Evolutionary conservation across 2,329 filamentous ascomycete species (phyloP).

Genomic region (Diaporthe helianthi): DNA sequence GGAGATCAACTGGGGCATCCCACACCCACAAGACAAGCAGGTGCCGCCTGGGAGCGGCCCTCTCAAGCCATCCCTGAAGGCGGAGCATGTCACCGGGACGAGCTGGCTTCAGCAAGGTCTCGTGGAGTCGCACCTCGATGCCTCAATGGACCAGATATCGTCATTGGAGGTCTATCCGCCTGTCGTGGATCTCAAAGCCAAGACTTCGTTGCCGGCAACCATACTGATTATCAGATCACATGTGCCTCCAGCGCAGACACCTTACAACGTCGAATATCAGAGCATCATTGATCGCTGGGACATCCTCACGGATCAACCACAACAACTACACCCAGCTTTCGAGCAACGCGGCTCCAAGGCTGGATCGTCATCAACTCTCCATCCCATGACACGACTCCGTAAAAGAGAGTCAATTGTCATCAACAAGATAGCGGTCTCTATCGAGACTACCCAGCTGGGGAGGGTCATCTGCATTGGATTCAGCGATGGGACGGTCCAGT

Average conservation of each 20-base stretch:
- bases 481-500: constrained; percentile 82
- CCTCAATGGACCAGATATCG: constrained; percentile 69
- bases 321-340: constrained; percentile 76
- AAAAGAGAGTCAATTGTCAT: constrained; percentile 72
- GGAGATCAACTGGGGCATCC: constrained; percentile 74
- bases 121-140: constrained; percentile 52
- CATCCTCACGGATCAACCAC: constrained; percentile 69
- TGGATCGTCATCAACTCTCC: constrained; percentile 61
- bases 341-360: constrained; percentile 70
- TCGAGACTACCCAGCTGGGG: constrained; percentile 73
- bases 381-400: constrained; percentile 54
- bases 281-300: constrained; percentile 88
- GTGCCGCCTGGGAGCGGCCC: constrained; percentile 52
- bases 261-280: constrained; percentile 69
- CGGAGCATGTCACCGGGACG: constrained; percentile 63
- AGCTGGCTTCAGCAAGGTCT: constrained; percentile 62
- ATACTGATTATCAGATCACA: constrained; percentile 78
- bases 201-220: constrained; percentile 63
- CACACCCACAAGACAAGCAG: constrained; percentile 63
- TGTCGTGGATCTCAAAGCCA: constrained; percentile 64
- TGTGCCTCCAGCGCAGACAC: constrained; percentile 57
- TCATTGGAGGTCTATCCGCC: constrained; percentile 77
- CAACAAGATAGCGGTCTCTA: constrained; percentile 73
- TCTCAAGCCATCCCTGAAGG: constrained; percentile 60
- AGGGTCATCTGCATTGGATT: constrained; percentile 76